These are phyloP conservation scores for Gynostemma pentaphyllum DNA, from an alignment of 306 rosid genomes.

Conservation along the genomic window DNA sequence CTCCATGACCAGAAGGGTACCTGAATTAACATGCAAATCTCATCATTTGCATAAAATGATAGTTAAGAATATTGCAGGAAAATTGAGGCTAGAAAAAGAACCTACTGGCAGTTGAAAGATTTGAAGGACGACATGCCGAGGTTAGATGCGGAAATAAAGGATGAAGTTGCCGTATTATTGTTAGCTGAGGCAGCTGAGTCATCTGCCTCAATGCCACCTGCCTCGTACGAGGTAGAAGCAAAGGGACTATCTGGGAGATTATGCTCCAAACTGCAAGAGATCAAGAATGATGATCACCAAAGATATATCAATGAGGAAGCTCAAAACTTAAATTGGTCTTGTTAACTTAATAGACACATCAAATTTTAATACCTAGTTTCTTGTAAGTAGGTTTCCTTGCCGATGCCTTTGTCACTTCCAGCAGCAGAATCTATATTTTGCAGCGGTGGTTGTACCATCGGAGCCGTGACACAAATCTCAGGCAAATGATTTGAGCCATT, in stretches of 20 bases:
- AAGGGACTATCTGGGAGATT: conserved; percentile 95
- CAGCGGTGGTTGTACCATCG: not conserved
- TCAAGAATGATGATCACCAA: not conserved
- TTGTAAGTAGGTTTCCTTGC: not conserved
- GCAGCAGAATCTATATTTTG: not conserved
- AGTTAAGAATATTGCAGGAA: not conserved
- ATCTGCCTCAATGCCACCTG: conserved; percentile 5
- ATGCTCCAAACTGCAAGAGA: conserved; percentile 74
- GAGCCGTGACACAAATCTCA: not conserved
- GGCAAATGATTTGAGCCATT: not conserved
- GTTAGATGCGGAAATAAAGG: conserved; percentile 33
- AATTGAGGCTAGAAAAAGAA: not conserved
- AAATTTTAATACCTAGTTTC: conserved; percentile 2
- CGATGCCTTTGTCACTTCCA: not conserved
- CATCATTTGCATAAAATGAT: not conserved
- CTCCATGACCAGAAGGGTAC: conserved; percentile 54
- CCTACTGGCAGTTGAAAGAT: conserved; percentile 61
- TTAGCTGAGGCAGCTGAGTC: conserved; percentile 29
- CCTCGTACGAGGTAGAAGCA: conserved; percentile 73
- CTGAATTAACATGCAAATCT: conserved; percentile 14
- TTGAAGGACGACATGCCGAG: conserved; percentile 68
- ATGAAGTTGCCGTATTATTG: conserved; percentile 21
- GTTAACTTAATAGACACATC: no score
- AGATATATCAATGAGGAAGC: not conserved
- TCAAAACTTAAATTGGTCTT: not conserved